Base-by-base conservation (phyloP, 2,329 filamentous ascomycete species). In the Samsoniella hepiali region DNA sequence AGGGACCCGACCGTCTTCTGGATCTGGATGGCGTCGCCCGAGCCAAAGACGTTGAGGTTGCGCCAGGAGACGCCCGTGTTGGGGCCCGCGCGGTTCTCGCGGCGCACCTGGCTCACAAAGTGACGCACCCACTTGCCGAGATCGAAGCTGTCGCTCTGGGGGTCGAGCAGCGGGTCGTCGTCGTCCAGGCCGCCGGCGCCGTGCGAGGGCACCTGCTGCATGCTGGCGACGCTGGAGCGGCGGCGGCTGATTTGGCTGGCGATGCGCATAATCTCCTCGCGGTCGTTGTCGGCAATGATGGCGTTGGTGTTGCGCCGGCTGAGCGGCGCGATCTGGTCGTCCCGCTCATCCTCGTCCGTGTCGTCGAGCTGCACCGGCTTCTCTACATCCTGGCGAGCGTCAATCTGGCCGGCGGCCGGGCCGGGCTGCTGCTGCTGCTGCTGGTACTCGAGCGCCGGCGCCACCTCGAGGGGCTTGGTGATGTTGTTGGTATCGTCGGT, bases 1-100 rank as follows among this genome's bases (percentile, higher is more conserved):
- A 85, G 74, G 1, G 86, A 86, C 2, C 78, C 81, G 3, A 92
- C 86, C 2, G 85, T 91, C 62, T 86, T 79, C 70, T 93, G 90
- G 1, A 91, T 77, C 66, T 91, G 87, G 31, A 92, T 72, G 0
- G 87, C 87, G 2, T 83, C 81, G 0, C 88, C 89, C 0, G 86
- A 87, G 0, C 89, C 89, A 6, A 81, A 87, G 0, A 92, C 86
- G 63, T 83, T 84, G 40, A 91, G 79, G 58, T 89, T 80, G 65
- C 84, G 84, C 75, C 86, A 91, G 0, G 83, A 82, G 7, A 91
- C 79, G 3, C 88, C 87, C 0, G 87, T 82, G 7, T 78, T 77
- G 67, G 77, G 82, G 65, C 77, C 74, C 64, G 78, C 80, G 53
- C 88, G 76, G 0, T 84, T 83, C 63, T 88, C 83, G 22, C 80